Evolutionary conservation across 306 rosid genomes (phyloP), one percentile per base, ranked within the genome.

Genomic region (Castanea mollissima): DNA sequence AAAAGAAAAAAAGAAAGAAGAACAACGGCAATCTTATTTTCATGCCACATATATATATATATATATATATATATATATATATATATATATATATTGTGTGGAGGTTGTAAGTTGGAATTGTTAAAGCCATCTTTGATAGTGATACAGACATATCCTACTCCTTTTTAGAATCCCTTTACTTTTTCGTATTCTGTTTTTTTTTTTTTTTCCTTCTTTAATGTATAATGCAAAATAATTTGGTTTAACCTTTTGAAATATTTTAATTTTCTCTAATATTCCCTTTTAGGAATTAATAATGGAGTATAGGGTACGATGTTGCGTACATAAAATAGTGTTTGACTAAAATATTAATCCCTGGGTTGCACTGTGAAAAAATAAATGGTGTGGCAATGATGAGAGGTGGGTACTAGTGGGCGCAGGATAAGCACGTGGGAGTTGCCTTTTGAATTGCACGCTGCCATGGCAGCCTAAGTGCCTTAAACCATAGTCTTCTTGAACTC

Each of bases 391-490:
- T 90, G 91, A 91, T 88, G 92, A 88, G 94, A 73, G 77, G 68
- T 65, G 85, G 87, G 75, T 83, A 76, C 85, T 76, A 77, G 97
- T 92, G 88, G 92, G 94, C 87, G 86, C 92, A 84, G 88, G 94
- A 85, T 80, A 85, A 90, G 98, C 98, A 94, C 96, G 98, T 94
- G 97, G 84, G 91, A 83, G 81, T 72, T 80, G 75, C 89, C 90
- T 88, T 90, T 88, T 82, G 92, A 85, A 71, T 76, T 85, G 94
- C 94, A 91, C 93, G 94, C 96, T 90, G 92, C 87, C 91, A 78
- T 78, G 75, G 81, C 82, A 71, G 58, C 81, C 80, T 68, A 69
- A 76, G 8, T 3, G 83, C 71, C 83, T 34, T 69, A 80, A 77
- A 81, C 65, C 38, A 57, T n/a, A 72, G 80, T 81, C 86, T 79